Percentiles rank a stretch among this genome's conserved stretches.
These are phyloP conservation scores for Kazachstania kunashirensis DNA, from an alignment of 805 yeast species.

Conservation along the genomic window DNA sequence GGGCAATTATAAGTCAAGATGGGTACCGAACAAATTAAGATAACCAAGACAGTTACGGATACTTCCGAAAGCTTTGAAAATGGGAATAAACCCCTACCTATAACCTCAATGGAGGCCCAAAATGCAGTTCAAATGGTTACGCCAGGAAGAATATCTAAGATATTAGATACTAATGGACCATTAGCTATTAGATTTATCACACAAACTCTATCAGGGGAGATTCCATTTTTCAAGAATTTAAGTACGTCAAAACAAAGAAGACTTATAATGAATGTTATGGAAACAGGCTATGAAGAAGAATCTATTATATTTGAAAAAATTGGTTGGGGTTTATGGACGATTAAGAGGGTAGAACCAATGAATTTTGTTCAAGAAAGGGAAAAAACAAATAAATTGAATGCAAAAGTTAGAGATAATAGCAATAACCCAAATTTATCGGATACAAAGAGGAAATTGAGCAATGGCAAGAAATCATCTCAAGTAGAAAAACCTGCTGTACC, in stretches of 20 bases:
- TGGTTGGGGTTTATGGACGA: constrained; percentile 97
- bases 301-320: constrained; percentile 75
- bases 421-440: constrained; percentile 5
- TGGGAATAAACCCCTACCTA: constrained; percentile 1
- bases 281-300: constrained; percentile 47
- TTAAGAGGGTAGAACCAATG: constrained; percentile 39
- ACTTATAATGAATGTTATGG: constrained; percentile 81
- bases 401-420: constrained; percentile 36
- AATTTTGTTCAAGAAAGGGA: constrained; percentile 32
- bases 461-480: constrained; percentile 22
- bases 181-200: constrained; percentile 86
- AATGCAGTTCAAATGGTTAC: constrained; percentile 7
- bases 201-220: constrained; percentile 60
- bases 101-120: constrained; percentile 6
- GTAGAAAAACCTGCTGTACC: neutral
- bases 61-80: too few relatives aligned
- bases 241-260: constrained; percentile 84
- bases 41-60: too few relatives aligned
- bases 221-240: constrained; percentile 68
- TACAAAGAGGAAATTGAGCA: constrained; percentile 15
- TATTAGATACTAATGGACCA: constrained; percentile 51
- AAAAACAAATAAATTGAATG: constrained; percentile 32
- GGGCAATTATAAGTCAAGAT: too few relatives aligned
- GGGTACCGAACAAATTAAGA: constrained; percentile 2
- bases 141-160: constrained; percentile 2